These are phyloP conservation scores for Przewalskia tangutica DNA, from an alignment of 257 asterid genomes.

Conservation along the genomic window DNA sequence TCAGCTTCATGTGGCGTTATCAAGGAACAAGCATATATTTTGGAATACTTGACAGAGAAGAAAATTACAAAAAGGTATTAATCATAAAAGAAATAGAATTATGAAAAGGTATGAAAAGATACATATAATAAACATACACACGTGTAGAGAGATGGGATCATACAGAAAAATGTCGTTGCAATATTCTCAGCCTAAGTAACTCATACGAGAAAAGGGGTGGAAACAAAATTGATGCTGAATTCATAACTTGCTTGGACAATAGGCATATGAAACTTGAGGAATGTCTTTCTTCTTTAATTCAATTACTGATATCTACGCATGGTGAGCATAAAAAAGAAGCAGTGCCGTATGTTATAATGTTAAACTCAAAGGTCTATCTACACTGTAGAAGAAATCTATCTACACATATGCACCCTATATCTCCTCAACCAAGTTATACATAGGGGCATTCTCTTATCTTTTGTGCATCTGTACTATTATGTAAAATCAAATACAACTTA, in stretches of 20 bases:
- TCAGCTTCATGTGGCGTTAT: background rate
- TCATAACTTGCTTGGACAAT: background rate
- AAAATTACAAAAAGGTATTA: background rate
- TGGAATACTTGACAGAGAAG: background rate
- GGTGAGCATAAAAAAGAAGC: no score
- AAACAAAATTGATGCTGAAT: background rate
- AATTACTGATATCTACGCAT: no score
- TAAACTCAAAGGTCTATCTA: background rate
- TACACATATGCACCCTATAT: background rate
- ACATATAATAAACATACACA: background rate
- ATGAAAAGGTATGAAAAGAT: background rate
- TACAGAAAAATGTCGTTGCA: background rate
- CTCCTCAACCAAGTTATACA: background rate
- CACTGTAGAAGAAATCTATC: background rate
- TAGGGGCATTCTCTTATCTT: background rate
- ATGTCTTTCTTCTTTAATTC: background rate
- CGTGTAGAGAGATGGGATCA: background rate
- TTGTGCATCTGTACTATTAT: background rate
- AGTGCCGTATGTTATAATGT: background rate
- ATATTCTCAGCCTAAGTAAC: background rate
- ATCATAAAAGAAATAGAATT: background rate
- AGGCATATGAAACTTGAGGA: background rate
- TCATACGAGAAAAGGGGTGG: background rate
- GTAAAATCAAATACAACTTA: background rate
- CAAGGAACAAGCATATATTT: background rate